Conservation (phyloP, 305 asterid genomes). For the Fraxinus floribunda region DNA sequence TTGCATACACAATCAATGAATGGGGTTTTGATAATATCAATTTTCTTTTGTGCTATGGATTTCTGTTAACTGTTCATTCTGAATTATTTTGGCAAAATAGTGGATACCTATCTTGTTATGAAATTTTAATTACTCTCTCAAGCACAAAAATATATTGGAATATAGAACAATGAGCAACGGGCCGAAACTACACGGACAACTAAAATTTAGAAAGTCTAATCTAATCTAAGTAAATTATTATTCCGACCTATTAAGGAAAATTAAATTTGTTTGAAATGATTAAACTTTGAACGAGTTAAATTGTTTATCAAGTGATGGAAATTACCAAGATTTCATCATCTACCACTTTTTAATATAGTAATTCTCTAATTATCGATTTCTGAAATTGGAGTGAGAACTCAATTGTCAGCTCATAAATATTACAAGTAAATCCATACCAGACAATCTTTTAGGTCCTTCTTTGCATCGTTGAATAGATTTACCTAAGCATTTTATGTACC, state of each 20-base stretch:
- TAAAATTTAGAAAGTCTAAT: not conserved
- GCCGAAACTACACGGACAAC: not conserved
- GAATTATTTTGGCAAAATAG: not conserved
- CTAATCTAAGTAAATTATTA: not conserved
- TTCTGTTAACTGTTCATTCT: not conserved
- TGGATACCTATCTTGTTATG: not conserved
- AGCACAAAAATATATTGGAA: not conserved
- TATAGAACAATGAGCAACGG: not conserved
- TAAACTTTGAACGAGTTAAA: not conserved
- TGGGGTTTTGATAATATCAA: not conserved
- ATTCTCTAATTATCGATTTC: not conserved
- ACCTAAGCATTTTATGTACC: not conserved
- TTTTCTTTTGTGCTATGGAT: not conserved
- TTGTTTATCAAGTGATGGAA: not conserved
- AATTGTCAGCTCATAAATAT: not conserved
- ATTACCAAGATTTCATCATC: not conserved
- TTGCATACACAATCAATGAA: not conserved
- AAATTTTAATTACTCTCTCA: not conserved
- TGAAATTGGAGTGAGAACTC: not conserved
- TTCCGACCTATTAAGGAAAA: not conserved
- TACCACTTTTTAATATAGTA: not conserved
- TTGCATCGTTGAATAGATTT: not conserved
- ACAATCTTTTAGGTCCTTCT: not conserved
- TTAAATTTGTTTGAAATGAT: not conserved
- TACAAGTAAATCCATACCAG: not conserved